Conservation (phyloP, 768 basidiomycete species). For the Naganishia onofrii region DNA sequence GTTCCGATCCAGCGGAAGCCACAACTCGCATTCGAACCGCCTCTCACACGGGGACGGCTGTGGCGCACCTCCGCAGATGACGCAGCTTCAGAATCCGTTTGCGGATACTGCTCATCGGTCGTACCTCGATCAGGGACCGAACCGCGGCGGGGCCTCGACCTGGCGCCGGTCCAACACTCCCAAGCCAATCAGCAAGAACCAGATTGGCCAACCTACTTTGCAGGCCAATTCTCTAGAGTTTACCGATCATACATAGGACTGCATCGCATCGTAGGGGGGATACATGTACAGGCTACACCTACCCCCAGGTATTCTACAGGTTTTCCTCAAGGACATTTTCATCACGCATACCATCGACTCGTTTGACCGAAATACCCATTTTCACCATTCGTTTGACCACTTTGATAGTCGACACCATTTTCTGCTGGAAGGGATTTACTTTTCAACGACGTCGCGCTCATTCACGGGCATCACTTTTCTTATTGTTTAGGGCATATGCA, state of each 20-base stretch:
- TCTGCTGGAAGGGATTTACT: not conserved
- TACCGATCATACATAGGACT: conserved; percentile 38
- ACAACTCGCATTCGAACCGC: conserved; percentile 24
- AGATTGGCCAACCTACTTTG: conserved; percentile 47
- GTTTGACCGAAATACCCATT: conserved; percentile 3
- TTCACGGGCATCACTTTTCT: not conserved
- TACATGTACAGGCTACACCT: not conserved
- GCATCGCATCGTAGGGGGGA: not conserved
- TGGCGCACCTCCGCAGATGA: conserved; percentile 37
- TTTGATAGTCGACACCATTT: not conserved
- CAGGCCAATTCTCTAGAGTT: conserved; percentile 50
- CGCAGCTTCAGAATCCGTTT: conserved; percentile 46
- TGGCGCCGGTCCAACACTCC: conserved; percentile 16
- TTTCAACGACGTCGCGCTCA: not conserved
- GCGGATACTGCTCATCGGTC: conserved; percentile 47
- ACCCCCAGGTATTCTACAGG: too few relatives aligned
- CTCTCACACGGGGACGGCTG: conserved; percentile 32
- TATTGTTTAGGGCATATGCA: not conserved
- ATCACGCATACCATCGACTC: not conserved
- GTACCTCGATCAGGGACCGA: conserved; percentile 37
- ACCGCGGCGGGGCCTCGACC: conserved; percentile 12
- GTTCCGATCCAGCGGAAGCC: conserved; percentile 37
- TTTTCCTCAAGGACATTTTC: conserved; percentile 7
- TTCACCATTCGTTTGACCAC: conserved; percentile 2
- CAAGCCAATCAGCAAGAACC: conserved; percentile 43